Conservation (phyloP, 2,329 filamentous ascomycete genomes). For the Alternaria solani region DNA sequence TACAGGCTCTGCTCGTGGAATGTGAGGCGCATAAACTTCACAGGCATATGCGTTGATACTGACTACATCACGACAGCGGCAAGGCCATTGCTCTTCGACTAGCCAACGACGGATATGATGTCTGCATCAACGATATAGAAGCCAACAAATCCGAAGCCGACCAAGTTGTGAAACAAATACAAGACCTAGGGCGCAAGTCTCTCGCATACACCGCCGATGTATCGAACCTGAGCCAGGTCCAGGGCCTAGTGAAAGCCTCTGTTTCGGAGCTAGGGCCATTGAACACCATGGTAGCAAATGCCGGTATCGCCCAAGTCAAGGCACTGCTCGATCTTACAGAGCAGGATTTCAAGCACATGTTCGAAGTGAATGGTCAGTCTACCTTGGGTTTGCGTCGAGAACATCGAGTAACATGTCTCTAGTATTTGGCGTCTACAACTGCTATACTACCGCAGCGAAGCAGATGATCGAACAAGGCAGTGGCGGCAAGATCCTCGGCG, state of each 20-base stretch:
- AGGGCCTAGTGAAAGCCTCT: conserved; percentile 61
- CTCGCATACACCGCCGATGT: conserved; percentile 68
- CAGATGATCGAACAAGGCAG: conserved; percentile 69
- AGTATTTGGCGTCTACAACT: conserved; percentile 71
- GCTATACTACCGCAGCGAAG: conserved; percentile 68
- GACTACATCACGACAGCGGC: conserved; percentile 55
- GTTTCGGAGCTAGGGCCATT: conserved; percentile 63
- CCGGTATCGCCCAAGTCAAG: conserved; percentile 68
- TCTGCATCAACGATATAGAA: conserved; percentile 70
- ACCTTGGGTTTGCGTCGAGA: neutral
- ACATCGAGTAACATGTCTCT: neutral
- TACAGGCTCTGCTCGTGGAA: conserved; percentile 50
- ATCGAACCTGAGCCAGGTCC: conserved; percentile 63
- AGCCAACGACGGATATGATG: conserved; percentile 70
- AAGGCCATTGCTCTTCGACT: conserved; percentile 70
- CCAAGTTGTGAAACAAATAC: conserved; percentile 62
- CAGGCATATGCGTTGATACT: neutral
- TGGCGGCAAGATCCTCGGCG: conserved; percentile 61
- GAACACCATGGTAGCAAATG: conserved; percentile 66
- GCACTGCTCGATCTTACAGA: conserved; percentile 64
- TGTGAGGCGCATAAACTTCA: conserved; percentile 32
- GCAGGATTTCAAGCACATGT: conserved; percentile 66
- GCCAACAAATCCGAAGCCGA: conserved; percentile 63
- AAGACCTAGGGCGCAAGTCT: conserved; percentile 60
- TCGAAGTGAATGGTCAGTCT: conserved; percentile 63